A percentile compares a stretch with the other conserved stretches of the same genome.
Conservation (phyloP, 768 basidiomycete genomes). For the Cantharellus cinnabarinus region DNA sequence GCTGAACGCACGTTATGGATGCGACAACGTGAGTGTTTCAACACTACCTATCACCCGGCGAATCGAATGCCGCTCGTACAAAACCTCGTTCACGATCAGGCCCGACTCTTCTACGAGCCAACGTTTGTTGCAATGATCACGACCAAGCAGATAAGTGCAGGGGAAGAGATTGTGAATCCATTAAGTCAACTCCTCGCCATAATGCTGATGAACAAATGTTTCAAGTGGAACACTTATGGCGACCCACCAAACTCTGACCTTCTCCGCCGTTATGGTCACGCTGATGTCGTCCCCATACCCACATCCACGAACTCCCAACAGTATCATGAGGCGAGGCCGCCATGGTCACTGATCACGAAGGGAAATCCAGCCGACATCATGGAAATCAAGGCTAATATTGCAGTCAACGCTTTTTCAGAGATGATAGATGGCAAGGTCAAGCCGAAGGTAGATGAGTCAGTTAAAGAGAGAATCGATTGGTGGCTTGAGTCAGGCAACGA, state of each 20-base stretch:
- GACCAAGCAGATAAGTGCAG: constrained; percentile 48
- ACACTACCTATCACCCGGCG: background rate
- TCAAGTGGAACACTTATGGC: constrained; percentile 74
- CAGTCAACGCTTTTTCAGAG: constrained; percentile 25
- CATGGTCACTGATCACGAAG: background rate
- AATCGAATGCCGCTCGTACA: background rate
- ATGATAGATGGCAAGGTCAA: background rate
- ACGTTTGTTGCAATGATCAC: constrained; percentile 56
- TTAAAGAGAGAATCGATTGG: constrained; percentile 61
- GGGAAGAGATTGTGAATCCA: constrained; percentile 60
- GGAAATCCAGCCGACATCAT: constrained; percentile 70
- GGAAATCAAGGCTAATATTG: constrained; percentile 53
- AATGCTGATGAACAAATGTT: background rate
- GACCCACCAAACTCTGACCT: constrained; percentile 85
- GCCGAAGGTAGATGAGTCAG: background rate
- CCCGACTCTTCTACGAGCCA: constrained; percentile 66
- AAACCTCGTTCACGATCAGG: constrained; percentile 24
- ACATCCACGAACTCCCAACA: constrained; percentile 7
- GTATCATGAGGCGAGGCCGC: background rate
- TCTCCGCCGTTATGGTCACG: constrained; percentile 84
- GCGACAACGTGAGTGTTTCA: constrained; percentile 48
- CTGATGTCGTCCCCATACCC: constrained; percentile 48
- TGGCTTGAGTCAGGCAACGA: constrained; percentile 83
- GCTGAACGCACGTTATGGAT: constrained; percentile 71
- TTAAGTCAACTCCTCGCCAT: background rate